Evolutionary conservation across 257 asterid species (phyloP), one percentile per base, ranked within the genome.

Genomic region (Henckelia pumila): DNA sequence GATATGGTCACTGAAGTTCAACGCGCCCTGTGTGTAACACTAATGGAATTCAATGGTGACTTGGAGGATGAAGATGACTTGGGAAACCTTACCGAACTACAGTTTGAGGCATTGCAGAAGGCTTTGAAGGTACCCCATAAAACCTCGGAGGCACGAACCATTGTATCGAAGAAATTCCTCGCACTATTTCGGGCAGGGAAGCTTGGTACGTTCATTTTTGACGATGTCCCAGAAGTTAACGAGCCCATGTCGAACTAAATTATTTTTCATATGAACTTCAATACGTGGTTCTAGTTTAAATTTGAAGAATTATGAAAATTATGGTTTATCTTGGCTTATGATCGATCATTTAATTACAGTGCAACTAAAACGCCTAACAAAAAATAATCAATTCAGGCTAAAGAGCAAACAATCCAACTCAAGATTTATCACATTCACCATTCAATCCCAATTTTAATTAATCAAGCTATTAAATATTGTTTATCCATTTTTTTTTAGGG

Each of bases 121-220:
- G 88, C 95, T 35, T 71, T 89, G 1, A 92, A 88, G 78, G 68
- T 92, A 76, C 92, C 92, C 26, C 85, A 89, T 63, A 82, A 78
- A 83, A 71, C 85, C 24, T 79, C 95, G 1, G 96, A 89, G 75
- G 96, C 86, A 69, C 95, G 97, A 6, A 78, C 71, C 0, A 86
- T 80, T 67, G 84, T 81, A 53, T 88, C 90, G 0, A 92, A 88
- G 88, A 89, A 75, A 75, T 88, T 92, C 73, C 84, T 89, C 21
- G 76, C 96, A 5, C 79, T 89, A 67, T 92, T 92, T 79, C 80
- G 98, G 66, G 71, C 80, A 8, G 97, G 96, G 40, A 92, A 86
- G 74, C 89, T 88, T 28, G 98, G 98, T 14, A 89, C 91, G 4
- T 86, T 85, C 79, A 92, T 85, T 76, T 96, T 89, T 67, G 96